A percentile compares a stretch with the other conserved stretches of the same genome.
Conservation (phyloP, 164 flowering plant species). For the Annona cherimola region DNA sequence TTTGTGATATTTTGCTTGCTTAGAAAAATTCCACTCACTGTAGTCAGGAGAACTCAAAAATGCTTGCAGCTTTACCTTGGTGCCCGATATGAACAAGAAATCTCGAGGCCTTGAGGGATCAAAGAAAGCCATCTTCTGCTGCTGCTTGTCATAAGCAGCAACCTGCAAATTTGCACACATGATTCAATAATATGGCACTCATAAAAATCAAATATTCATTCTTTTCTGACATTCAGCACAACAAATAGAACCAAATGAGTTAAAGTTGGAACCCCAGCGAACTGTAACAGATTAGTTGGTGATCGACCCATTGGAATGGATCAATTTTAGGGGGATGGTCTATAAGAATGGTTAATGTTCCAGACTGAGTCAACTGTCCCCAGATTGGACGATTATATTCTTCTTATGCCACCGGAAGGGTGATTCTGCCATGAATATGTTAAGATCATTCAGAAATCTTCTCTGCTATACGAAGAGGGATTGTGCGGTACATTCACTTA, state of each 20-base stretch:
- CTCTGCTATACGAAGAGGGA: background rate
- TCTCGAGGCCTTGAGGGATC: constrained; percentile 89
- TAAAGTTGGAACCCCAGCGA: background rate
- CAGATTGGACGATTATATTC: background rate
- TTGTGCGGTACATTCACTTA: constrained; percentile 11
- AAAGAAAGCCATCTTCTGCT: constrained; percentile 89
- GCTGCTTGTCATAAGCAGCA: constrained; percentile 90
- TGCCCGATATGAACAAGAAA: constrained; percentile 93
- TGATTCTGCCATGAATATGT: no score
- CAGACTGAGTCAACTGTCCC: background rate
- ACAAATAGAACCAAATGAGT: background rate
- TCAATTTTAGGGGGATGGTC: background rate
- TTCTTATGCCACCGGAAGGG: background rate
- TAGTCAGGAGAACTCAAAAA: no score
- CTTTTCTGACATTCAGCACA: background rate
- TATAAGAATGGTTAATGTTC: background rate
- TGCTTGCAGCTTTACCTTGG: constrained; percentile 53
- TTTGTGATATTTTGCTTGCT: background rate
- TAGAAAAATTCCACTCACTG: background rate
- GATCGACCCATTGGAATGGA: background rate
- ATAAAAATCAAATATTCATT: background rate
- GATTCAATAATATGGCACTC: background rate
- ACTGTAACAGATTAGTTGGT: background rate
- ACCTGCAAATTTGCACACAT: constrained; percentile 40
- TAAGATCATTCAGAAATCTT: no score